Percentiles rank a stretch among this genome's conserved stretches.
Evolutionary conservation across 2,329 filamentous ascomycete genomes (phyloP).

Genomic region (Teratosphaeria epicoccoides): DNA sequence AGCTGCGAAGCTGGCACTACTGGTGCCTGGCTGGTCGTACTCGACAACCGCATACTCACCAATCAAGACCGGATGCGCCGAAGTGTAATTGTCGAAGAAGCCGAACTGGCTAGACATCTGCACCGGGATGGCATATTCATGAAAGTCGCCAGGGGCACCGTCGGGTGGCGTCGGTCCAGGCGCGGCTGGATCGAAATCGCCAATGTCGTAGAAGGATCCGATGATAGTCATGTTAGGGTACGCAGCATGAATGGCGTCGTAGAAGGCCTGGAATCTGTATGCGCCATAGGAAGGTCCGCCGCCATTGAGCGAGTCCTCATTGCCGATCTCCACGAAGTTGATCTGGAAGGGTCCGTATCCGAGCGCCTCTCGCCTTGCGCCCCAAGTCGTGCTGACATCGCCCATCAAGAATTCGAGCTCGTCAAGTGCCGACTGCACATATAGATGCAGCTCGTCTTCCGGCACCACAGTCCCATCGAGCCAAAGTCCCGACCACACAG

Average conservation of each 20-base stretch:
- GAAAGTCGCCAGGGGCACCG: slow-evolving; percentile 20
- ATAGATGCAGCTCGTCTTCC: slow-evolving; percentile 36
- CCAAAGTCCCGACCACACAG: slow-evolving; percentile 47
- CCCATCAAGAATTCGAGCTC: slow-evolving; percentile 55
- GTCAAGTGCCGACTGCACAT: slow-evolving; percentile 49
- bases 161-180: slow-evolving; percentile 12
- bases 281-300: slow-evolving; percentile 31
- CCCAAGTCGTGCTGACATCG: slow-evolving; percentile 43
- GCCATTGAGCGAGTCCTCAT: slow-evolving; percentile 52
- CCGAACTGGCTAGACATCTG: slow-evolving; percentile 21
- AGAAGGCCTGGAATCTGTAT: slow-evolving; percentile 49
- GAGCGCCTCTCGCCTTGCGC: slow-evolving; percentile 46
- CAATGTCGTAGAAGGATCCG: slow-evolving; percentile 31
- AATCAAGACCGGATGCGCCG: slow-evolving; percentile 25
- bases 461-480: slow-evolving; percentile 41
- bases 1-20: slow-evolving; percentile 31
- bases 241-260: slow-evolving; percentile 45
- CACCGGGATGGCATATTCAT: slow-evolving; percentile 23
- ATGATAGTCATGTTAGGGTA: slow-evolving; percentile 51
- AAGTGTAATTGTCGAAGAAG: slow-evolving; percentile 39
- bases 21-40: slow-evolving; percentile 38
- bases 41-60: slow-evolving; percentile 45
- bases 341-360: slow-evolving; percentile 54
- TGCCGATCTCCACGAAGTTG: slow-evolving; percentile 54
- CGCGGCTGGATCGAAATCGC: background rate